Conservation (phyloP, 352 stramenopile genomes). For the Phytophthora podocarpi region DNA sequence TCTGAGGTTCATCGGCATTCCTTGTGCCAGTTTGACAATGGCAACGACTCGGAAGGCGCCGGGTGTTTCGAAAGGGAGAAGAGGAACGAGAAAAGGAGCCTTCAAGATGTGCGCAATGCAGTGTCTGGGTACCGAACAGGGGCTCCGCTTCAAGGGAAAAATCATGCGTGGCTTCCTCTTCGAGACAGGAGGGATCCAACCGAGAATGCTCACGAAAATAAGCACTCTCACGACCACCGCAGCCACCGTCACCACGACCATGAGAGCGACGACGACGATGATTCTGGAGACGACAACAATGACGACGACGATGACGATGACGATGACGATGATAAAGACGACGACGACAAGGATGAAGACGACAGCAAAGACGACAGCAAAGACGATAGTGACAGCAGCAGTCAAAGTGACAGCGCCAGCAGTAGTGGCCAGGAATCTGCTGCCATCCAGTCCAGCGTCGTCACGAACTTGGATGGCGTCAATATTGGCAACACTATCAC, state of each 20-base stretch:
- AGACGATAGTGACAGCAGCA: conserved; percentile 8
- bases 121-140: too few relatives aligned
- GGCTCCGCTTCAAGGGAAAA: not conserved
- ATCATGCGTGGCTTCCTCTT: not conserved
- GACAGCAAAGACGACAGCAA: conserved; percentile 7
- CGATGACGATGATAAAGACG: not conserved
- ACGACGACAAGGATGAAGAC: conserved; percentile 2
- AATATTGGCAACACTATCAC: conserved; percentile 52
- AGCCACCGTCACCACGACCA: not conserved
- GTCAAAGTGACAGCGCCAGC: conserved; percentile 1
- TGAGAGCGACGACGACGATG: conserved; percentile 8
- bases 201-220: too few relatives aligned
- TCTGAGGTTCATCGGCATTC: too few relatives aligned
- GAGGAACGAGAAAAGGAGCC: not conserved
- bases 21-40: too few relatives aligned
- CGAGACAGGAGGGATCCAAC: too few relatives aligned
- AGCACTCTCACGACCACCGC: too few relatives aligned
- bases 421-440: conserved; percentile 7
- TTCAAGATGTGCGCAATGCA: too few relatives aligned
- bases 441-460: conserved; percentile 31
- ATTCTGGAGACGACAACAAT: not conserved
- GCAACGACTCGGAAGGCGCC: not conserved
- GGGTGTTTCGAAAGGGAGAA: not conserved
- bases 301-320: conserved; percentile 8
- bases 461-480: conserved; percentile 34